Evolutionary conservation across 2,329 filamentous ascomycete genomes (phyloP).

Genomic region (Botrytis fabae): DNA sequence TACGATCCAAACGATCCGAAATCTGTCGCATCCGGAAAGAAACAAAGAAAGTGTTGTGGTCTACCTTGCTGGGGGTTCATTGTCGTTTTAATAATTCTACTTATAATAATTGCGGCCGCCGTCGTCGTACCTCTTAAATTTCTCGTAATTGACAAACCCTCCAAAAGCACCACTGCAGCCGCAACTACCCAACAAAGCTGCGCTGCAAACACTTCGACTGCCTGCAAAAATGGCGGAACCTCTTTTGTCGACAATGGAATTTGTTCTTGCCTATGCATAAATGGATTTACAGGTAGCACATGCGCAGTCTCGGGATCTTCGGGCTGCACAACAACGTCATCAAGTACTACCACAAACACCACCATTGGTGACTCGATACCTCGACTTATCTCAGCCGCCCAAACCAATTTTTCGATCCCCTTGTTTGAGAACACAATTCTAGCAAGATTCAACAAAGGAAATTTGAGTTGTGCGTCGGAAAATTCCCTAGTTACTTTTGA

Average conservation of each 20-base stretch:
- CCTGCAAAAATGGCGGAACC: conserved; percentile 70
- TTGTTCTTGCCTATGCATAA: conserved; percentile 86
- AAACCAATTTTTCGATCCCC: conserved; percentile 71
- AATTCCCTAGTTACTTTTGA: conserved; percentile 88
- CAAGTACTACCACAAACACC: conserved; percentile 55
- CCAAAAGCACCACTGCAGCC: conserved; percentile 30
- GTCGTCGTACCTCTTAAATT: conserved; percentile 74
- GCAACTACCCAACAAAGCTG: conserved; percentile 47
- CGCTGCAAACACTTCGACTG: conserved; percentile 61
- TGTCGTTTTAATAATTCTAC: conserved; percentile 60
- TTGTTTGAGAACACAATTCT: conserved; percentile 70
- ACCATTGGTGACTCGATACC: conserved; percentile 81
- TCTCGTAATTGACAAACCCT: conserved; percentile 57
- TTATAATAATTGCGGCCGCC: conserved; percentile 76
- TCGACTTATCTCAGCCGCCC: conserved; percentile 65
- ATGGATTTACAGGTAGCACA: conserved; percentile 73
- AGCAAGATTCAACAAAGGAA: conserved; percentile 71
- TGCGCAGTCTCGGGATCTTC: conserved; percentile 54
- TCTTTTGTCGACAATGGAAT: conserved; percentile 66
- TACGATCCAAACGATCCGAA: conserved; percentile 29
- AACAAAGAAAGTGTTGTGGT: conserved; percentile 71
- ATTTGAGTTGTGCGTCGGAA: conserved; percentile 78
- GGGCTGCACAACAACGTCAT: conserved; percentile 56
- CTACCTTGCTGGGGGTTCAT: conserved; percentile 79
- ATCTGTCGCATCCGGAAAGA: conserved; percentile 31